Evolutionary conservation across 225 moss, liverwort and hornwort species (phyloP).

Genomic region (Pseudoscleropodium purum): DNA sequence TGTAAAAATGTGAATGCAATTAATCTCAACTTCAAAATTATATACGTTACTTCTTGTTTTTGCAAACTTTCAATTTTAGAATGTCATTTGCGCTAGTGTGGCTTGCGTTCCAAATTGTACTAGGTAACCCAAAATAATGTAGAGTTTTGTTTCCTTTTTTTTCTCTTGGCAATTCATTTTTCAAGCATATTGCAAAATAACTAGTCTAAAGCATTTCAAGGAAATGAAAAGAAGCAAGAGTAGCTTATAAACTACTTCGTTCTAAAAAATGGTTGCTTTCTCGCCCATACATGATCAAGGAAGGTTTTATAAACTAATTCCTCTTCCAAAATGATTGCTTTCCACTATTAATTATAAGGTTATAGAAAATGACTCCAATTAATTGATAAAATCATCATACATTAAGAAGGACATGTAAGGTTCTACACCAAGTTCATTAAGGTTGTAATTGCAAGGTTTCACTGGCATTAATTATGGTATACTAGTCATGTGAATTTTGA

Average conservation of each 20-base stretch:
- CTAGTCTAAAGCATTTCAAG: no score
- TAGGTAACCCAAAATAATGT: neutral
- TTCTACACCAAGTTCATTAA: no score
- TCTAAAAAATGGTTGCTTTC: no score
- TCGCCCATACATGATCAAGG: neutral
- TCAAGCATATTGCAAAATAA: neutral
- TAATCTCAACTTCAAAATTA: neutral
- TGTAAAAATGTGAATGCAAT: neutral
- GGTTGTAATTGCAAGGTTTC: neutral
- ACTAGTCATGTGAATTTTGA: no score
- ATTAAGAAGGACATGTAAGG: no score
- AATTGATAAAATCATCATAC: no score
- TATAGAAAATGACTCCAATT: no score
- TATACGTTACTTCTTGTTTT: neutral
- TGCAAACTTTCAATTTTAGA: neutral
- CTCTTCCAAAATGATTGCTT: no score
- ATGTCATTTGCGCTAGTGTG: neutral
- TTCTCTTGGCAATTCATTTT: neutral
- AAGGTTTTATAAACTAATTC: no score
- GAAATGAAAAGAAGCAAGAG: neutral
- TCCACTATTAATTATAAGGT: no score
- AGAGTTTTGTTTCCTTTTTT: neutral
- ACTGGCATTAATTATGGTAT: neutral
- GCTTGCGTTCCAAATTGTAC: fast-evolving
- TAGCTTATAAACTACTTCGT: no score